phyloP scores from a whole-genome alignment of 768 basidiomycete genomes.

The Suillus plorans region DNA sequence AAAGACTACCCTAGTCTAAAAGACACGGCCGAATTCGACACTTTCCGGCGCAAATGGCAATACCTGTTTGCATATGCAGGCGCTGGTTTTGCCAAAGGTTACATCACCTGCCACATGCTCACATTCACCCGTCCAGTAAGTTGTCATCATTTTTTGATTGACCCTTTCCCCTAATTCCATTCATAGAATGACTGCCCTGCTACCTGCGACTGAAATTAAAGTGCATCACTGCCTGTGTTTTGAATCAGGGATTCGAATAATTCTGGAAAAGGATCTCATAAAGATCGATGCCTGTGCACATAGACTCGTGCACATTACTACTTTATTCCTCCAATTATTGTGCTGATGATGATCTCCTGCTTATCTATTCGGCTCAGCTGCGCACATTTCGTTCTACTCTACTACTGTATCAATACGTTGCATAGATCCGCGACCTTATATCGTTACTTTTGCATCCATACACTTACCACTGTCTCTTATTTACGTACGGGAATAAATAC shows the following conservation, averaged over 20 bases:
- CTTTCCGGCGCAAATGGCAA: conserved; percentile 82
- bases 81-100: conserved; percentile 76
- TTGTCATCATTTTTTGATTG: conserved; percentile 6
- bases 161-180: not conserved
- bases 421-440: conserved; percentile 5
- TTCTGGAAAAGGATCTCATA: conserved; percentile 3
- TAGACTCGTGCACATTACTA: conserved; percentile 13
- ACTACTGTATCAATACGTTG: conserved; percentile 3
- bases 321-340: conserved; percentile 21
- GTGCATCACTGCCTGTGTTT: conserved; percentile 1
- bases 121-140: conserved; percentile 67
- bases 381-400: conserved; percentile 18
- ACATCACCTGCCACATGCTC: conserved; percentile 82
- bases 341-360: conserved; percentile 5
- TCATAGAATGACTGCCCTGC: conserved; percentile 50
- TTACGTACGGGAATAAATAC: conserved; percentile 8
- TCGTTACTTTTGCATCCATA: conserved; percentile 2
- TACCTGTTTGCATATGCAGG: conserved; percentile 83
- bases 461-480: not conserved
- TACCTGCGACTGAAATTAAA: conserved; percentile 43
- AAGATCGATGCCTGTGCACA: conserved; percentile 2
- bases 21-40: conserved; percentile 55
- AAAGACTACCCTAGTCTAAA: conserved; percentile 60
- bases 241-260: conserved; percentile 8
- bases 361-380: conserved; percentile 2